A percentile compares a stretch with the other conserved stretches of the same genome.
Conservation (phyloP, 148 eudicot species). For the Chenopodium suecicum region DNA sequence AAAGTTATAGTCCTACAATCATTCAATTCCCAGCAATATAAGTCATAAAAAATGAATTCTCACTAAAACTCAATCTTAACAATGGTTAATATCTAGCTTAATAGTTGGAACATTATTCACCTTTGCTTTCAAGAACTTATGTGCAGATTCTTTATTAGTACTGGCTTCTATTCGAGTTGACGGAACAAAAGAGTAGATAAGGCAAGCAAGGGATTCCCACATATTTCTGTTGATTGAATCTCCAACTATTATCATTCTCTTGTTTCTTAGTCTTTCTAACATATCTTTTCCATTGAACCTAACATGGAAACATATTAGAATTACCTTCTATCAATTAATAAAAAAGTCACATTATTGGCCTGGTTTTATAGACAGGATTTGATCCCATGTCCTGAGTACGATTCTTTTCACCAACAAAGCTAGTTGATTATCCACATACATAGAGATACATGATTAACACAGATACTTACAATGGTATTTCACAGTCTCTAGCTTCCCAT, state of each 20-base stretch:
- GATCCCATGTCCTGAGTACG: too few relatives aligned
- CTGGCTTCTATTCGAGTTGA: slow-evolving; percentile 24
- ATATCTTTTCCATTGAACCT: slow-evolving; percentile 43
- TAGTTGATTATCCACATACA: too few relatives aligned
- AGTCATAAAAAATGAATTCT: too few relatives aligned
- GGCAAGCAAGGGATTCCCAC: slow-evolving; percentile 48
- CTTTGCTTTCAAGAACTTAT: slow-evolving; percentile 31
- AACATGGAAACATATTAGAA: too few relatives aligned
- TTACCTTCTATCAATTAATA: too few relatives aligned
- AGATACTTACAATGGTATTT: slow-evolving; percentile 14
- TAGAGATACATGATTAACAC: too few relatives aligned
- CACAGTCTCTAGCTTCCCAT: slow-evolving; percentile 44
- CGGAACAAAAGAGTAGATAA: slow-evolving; percentile 35
- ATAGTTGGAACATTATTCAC: slow-evolving; percentile 10
- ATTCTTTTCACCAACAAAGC: too few relatives aligned
- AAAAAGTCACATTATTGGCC: too few relatives aligned
- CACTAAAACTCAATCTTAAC: too few relatives aligned
- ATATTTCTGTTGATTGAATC: slow-evolving; percentile 44
- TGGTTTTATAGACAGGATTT: too few relatives aligned
- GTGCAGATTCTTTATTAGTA: slow-evolving; percentile 1
- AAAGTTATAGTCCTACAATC: slow-evolving; percentile 43
- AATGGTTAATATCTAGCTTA: too few relatives aligned
- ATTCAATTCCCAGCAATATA: background rate
- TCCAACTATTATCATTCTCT: slow-evolving; percentile 42
- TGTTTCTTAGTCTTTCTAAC: slow-evolving; percentile 39